A percentile compares a stretch with the other conserved stretches of the same genome.
These are phyloP conservation scores for Poa annua DNA, from an alignment of 176 grass and related monocot species.

Conservation along the genomic window DNA sequence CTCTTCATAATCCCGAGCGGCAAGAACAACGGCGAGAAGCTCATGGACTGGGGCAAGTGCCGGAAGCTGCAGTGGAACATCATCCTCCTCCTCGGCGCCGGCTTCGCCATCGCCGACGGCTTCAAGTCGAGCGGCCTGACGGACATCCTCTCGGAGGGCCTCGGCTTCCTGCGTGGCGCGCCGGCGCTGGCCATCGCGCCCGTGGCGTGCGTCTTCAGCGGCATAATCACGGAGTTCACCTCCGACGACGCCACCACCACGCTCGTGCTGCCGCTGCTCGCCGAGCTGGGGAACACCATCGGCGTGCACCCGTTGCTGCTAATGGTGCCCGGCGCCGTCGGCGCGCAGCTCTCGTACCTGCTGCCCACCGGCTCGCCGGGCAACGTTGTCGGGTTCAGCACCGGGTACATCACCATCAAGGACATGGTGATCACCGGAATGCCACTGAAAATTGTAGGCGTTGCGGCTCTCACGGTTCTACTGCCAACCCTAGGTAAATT, in stretches of 20 bases:
- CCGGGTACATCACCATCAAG: constrained; percentile 66
- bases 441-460: constrained; percentile 58
- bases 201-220: constrained; percentile 57
- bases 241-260: constrained; percentile 79
- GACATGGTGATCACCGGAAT: constrained; percentile 70
- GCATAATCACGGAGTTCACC: constrained; percentile 70
- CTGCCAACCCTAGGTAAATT: constrained; percentile 70
- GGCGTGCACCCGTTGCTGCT: constrained; percentile 63
- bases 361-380: constrained; percentile 73
- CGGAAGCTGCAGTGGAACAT: constrained; percentile 86
- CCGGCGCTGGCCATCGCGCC: constrained; percentile 60
- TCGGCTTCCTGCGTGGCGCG: constrained; percentile 57
- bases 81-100: constrained; percentile 82
- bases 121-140: constrained; percentile 68
- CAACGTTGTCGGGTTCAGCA: constrained; percentile 72
- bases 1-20: constrained; percentile 88
- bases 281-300: constrained; percentile 63
- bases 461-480: constrained; percentile 46
- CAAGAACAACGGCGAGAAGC: constrained; percentile 76
- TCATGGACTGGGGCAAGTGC: constrained; percentile 97
- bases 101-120: constrained; percentile 88
- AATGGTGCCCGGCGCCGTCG: constrained; percentile 76
- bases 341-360: constrained; percentile 75
- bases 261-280: constrained; percentile 74
- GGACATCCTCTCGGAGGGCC: constrained; percentile 48